These are phyloP conservation scores for Pythium guiyangense DNA, from an alignment of 352 stramenopile genomes.

Conservation along the genomic window DNA sequence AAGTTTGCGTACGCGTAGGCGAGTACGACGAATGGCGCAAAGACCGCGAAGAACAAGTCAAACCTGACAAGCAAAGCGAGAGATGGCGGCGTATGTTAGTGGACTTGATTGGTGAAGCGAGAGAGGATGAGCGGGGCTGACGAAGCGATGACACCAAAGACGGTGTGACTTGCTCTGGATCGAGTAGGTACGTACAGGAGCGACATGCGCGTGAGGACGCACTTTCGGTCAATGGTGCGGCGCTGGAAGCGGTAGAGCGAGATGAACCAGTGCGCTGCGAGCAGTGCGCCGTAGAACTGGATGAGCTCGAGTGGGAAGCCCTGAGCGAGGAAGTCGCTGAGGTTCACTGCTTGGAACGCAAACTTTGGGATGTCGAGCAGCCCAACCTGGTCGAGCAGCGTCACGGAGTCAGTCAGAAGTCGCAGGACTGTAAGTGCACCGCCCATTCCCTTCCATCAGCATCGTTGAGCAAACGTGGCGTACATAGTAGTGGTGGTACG, in stretches of 20 bases:
- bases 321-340: constrained; percentile 15
- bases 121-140: too few species aligned
- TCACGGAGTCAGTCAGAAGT: background rate
- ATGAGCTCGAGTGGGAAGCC: constrained; percentile 24
- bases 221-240: constrained; percentile 2
- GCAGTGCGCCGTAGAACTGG: constrained; percentile 17
- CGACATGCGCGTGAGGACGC: constrained; percentile 16
- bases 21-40: constrained; percentile 20
- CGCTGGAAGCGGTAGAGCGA: constrained; percentile 26
- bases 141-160: too few species aligned
- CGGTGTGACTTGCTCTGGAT: too few species aligned
- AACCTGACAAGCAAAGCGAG: background rate
- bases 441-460: too few species aligned
- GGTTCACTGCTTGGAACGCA: constrained; percentile 14
- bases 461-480: background rate
- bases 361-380: constrained; percentile 23
- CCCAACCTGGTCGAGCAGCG: constrained; percentile 6
- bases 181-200: constrained; percentile 6
- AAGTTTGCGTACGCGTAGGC: constrained; percentile 20
- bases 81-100: too few species aligned
- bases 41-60: constrained; percentile 32
- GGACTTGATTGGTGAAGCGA: too few species aligned
- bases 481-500: constrained; percentile 8
- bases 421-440: too few species aligned
- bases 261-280: constrained; percentile 19